Evolutionary conservation across 352 stramenopile genomes (phyloP).

Genomic region (Pythium aphanidermatum): DNA sequence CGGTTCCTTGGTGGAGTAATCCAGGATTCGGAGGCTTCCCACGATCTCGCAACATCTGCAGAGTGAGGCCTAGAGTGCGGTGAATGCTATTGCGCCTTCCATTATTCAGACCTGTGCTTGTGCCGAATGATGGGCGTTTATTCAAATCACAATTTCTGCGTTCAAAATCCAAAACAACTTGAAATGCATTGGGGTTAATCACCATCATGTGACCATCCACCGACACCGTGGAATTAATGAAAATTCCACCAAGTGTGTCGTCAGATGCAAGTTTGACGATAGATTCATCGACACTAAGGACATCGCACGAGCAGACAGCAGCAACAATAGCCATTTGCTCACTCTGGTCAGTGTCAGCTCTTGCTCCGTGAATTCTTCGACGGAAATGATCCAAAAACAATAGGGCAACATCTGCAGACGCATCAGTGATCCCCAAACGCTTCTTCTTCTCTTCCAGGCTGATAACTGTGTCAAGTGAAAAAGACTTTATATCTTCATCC

Average conservation of each 20-base stretch:
- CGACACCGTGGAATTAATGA: constrained; percentile 1
- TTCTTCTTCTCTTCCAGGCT: constrained; percentile 19
- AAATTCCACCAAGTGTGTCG: not conserved
- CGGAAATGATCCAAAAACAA: constrained; percentile 21
- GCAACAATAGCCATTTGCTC: constrained; percentile 6
- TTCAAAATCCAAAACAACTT: constrained; percentile 1
- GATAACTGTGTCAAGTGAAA: constrained; percentile 1
- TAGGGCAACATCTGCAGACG: constrained; percentile 3
- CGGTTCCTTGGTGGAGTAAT: not conserved
- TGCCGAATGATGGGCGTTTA: not conserved
- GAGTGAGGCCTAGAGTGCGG: not conserved
- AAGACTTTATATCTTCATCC: constrained; percentile 1
- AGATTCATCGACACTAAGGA: not conserved
- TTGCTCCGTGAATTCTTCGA: not conserved
- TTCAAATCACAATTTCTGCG: not conserved
- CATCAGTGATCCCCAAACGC: constrained; percentile 10
- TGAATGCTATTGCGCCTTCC: constrained; percentile 4
- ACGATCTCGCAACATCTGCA: constrained; percentile 11
- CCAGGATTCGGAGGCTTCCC: not conserved
- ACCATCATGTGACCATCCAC: constrained; percentile 13
- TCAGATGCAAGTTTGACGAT: not conserved
- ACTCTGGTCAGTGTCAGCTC: not conserved
- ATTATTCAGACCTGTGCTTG: not conserved
- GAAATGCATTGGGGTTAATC: constrained; percentile 4
- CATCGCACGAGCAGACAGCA: constrained; percentile 6